Evolutionary conservation across 495 filamentous ascomycete species (phyloP).

Genomic region (Penicillium flavigenum): DNA sequence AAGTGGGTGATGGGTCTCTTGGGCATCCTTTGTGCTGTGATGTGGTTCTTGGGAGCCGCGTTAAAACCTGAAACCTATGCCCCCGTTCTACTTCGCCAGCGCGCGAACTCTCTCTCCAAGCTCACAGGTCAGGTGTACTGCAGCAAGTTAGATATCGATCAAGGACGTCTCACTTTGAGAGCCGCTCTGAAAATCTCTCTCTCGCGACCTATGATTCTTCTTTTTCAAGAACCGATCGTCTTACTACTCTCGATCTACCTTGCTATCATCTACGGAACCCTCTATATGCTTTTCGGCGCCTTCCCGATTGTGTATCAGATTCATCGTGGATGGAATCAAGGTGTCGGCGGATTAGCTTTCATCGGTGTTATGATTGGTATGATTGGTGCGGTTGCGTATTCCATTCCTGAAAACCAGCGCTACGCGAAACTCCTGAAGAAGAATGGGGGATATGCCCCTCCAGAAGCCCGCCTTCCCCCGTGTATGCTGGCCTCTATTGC

Average conservation of each 20-base stretch:
- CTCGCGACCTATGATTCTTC: conserved; percentile 38
- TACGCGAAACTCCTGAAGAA: conserved; percentile 32
- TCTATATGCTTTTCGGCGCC: conserved; percentile 78
- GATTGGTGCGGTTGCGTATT: conserved; percentile 53
- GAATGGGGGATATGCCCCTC: conserved; percentile 33
- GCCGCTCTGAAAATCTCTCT: conserved; percentile 36
- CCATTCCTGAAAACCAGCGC: conserved; percentile 42
- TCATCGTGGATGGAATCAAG: conserved; percentile 68
- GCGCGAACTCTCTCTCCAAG: conserved; percentile 48
- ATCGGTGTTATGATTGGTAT: conserved; percentile 75
- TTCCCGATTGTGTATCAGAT: conserved; percentile 70
- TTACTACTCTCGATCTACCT: conserved; percentile 63
- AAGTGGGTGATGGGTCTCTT: conserved; percentile 60
- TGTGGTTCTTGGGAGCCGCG: conserved; percentile 49
- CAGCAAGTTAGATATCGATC: conserved; percentile 37
- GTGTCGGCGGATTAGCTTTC: conserved; percentile 68
- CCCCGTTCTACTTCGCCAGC: conserved; percentile 51
- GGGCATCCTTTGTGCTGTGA: conserved; percentile 40
- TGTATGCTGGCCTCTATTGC: conserved; percentile 35
- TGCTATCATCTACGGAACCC: conserved; percentile 65
- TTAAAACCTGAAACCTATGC: conserved; percentile 56
- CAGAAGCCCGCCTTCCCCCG: conserved; percentile 40
- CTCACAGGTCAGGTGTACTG: conserved; percentile 52
- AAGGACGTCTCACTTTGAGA: conserved; percentile 28
- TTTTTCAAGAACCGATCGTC: conserved; percentile 53